These are phyloP conservation scores for Colletotrichum karsti DNA, from an alignment of 2,329 filamentous ascomycete genomes.

Conservation along the genomic window DNA sequence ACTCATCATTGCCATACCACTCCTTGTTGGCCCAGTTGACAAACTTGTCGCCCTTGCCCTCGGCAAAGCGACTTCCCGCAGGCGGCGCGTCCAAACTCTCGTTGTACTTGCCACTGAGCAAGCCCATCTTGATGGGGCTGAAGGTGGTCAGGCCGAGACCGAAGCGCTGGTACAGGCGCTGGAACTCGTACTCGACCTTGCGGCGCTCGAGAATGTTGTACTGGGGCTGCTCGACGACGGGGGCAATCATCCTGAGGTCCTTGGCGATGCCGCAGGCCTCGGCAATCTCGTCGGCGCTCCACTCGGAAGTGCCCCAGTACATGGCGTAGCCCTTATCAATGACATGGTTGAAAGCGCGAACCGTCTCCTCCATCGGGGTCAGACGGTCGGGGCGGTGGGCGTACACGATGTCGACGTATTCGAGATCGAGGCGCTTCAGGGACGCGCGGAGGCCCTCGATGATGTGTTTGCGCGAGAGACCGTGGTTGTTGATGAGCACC, in stretches of 20 bases:
- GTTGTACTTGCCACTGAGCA: constrained; percentile 74
- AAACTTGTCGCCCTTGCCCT: constrained; percentile 62
- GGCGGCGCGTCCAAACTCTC: constrained; percentile 60
- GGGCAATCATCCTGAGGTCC: constrained; percentile 67
- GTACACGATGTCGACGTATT: constrained; percentile 75
- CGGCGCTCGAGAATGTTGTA: constrained; percentile 72
- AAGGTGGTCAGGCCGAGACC: constrained; percentile 70
- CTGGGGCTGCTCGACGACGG: constrained; percentile 72
- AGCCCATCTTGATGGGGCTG: constrained; percentile 64
- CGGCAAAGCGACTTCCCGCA: constrained; percentile 65
- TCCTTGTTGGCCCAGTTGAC: constrained; percentile 59
- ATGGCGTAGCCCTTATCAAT: constrained; percentile 74
- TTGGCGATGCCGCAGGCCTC: constrained; percentile 69
- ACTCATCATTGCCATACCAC: constrained; percentile 63
- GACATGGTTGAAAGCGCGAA: constrained; percentile 75
- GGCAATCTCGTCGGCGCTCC: constrained; percentile 74
- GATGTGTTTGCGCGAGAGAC: constrained; percentile 68
- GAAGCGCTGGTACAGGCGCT: constrained; percentile 65
- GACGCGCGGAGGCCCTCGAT: constrained; percentile 67
- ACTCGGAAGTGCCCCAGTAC: constrained; percentile 79
- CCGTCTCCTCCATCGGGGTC: constrained; percentile 76
- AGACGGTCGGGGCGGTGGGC: constrained; percentile 74
- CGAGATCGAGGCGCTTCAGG: constrained; percentile 63
- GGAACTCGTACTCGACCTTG: constrained; percentile 71
- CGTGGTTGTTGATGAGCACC: constrained; percentile 68